A percentile compares a stretch with the other conserved stretches of the same genome.
These are phyloP conservation scores for Neurospora tetraspora DNA, from an alignment of 495 filamentous ascomycete genomes.

Conservation along the genomic window DNA sequence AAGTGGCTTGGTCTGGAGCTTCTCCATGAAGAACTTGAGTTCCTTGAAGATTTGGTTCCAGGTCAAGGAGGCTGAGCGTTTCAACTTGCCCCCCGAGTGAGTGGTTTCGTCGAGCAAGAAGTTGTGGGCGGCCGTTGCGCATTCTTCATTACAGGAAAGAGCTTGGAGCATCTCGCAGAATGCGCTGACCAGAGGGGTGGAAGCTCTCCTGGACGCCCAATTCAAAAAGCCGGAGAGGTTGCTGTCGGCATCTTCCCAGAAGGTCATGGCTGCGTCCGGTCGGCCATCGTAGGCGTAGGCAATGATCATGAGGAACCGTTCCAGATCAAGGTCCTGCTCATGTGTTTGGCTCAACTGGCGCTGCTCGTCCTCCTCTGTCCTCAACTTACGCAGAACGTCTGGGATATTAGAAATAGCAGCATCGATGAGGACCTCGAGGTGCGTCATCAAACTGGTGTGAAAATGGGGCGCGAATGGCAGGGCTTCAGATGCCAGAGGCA, in stretches of 20 bases:
- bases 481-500: constrained; percentile 51
- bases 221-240: constrained; percentile 88
- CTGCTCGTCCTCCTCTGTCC: constrained; percentile 83
- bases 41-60: constrained; percentile 92
- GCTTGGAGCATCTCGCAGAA: constrained; percentile 93
- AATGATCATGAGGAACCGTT: constrained; percentile 85
- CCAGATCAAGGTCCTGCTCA: constrained; percentile 72
- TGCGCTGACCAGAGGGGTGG: constrained; percentile 83
- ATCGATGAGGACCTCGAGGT: constrained; percentile 78
- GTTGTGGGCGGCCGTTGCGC: constrained; percentile 68
- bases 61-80: constrained; percentile 68
- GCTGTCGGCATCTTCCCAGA: constrained; percentile 82
- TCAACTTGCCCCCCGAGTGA: constrained; percentile 61
- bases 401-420: constrained; percentile 91
- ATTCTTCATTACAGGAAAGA: constrained; percentile 68
- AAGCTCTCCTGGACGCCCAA: constrained; percentile 87
- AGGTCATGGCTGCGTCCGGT: constrained; percentile 69
- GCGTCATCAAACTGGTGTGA: constrained; percentile 59
- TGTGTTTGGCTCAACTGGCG: constrained; percentile 58
- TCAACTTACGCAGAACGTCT: constrained; percentile 75
- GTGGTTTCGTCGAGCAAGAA: constrained; percentile 84
- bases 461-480: constrained; percentile 53
- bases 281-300: constrained; percentile 82
- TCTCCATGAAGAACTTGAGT: constrained; percentile 61
- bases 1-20: constrained; percentile 53